A percentile compares a stretch with the other conserved stretches of the same genome.
These are phyloP conservation scores for Xylariaceae sp. DNA, from an alignment of 2,329 filamentous ascomycete genomes.

Conservation along the genomic window DNA sequence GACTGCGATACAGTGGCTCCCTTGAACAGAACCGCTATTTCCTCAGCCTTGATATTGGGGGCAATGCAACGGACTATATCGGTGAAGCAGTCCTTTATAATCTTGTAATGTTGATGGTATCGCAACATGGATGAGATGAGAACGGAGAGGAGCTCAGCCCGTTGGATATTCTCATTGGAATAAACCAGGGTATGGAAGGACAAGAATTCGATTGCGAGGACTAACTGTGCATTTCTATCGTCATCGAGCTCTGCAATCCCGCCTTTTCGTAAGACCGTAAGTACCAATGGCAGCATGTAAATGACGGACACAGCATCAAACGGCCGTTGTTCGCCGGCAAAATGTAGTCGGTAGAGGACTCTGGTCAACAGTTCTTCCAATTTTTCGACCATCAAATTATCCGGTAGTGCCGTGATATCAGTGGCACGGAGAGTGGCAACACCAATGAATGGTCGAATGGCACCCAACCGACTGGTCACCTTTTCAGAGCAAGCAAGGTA, in stretches of 20 bases:
- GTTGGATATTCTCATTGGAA: constrained; percentile 67
- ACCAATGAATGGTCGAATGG: constrained; percentile 75
- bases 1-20: constrained; percentile 74
- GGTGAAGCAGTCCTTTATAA: constrained; percentile 85
- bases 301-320: constrained; percentile 84
- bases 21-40: constrained; percentile 69
- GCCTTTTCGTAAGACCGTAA: constrained; percentile 71
- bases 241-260: constrained; percentile 69
- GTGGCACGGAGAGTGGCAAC: constrained; percentile 78
- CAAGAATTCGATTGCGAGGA: constrained; percentile 82
- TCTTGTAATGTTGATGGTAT: constrained; percentile 90
- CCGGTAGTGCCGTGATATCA: constrained; percentile 64
- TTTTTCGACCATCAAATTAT: constrained; percentile 70
- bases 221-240: constrained; percentile 81
- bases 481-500: constrained; percentile 76
- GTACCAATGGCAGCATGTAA: constrained; percentile 78
- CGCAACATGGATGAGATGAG: constrained; percentile 79
- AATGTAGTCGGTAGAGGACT: constrained; percentile 83
- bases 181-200: constrained; percentile 82
- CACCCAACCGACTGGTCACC: constrained; percentile 66
- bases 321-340: constrained; percentile 86
- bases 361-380: constrained; percentile 79
- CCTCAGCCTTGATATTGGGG: constrained; percentile 66
- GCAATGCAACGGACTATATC: constrained; percentile 82
- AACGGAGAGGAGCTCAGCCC: constrained; percentile 63